Evolutionary conservation across 495 filamentous ascomycete species (phyloP), one percentile per base, ranked within the genome.

Genomic region (Tuber melanosporum): DNA sequence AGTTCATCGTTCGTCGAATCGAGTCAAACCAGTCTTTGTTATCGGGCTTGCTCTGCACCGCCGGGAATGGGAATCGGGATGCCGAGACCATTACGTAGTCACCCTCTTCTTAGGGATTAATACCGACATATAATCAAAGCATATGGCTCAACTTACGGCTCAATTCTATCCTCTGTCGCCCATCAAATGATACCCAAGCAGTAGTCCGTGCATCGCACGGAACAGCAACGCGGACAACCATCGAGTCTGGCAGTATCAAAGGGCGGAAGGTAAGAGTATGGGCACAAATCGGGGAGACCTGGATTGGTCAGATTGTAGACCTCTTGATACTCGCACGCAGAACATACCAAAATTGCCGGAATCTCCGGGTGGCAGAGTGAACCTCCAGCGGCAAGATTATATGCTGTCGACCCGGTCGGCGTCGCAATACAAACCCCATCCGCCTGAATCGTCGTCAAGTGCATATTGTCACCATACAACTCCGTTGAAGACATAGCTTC

Each of bases 351-450:
- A 83, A 99, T 98, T 80, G 94, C 95, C 12, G 95, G 96, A 75
- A 99, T 97, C 79, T 97, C 96, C 12, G 95, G 95, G 83, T 98
- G 94, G 76, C 97, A 95, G 43, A 99, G 91, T 41, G 94, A 95
- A 77, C 95, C 95, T 62, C 96, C 95, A 42, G 96, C 95, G 32
- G 94, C 97, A 72, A 99, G 90, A 19, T 93, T 97, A 83, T 99
- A 99, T 19, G 95, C 95, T 9, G 95, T 99, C 52, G 92, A 95
- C 75, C 93, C 91, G 52, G 95, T 99, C 1, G 95, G 95, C 0
- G 95, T 99, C 47, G 93, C 95, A 84, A 99, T 95, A 76, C 97
- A 98, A 85, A 93, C 93, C 71, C 95, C 95, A 79, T 99, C 95
- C 26, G 95, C 95, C 86, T 96, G 93, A 73, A 98, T 91, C 52